Base-by-base conservation (phyloP, 23 red algal genomes). In the Gracilariopsis chorda region DNA sequence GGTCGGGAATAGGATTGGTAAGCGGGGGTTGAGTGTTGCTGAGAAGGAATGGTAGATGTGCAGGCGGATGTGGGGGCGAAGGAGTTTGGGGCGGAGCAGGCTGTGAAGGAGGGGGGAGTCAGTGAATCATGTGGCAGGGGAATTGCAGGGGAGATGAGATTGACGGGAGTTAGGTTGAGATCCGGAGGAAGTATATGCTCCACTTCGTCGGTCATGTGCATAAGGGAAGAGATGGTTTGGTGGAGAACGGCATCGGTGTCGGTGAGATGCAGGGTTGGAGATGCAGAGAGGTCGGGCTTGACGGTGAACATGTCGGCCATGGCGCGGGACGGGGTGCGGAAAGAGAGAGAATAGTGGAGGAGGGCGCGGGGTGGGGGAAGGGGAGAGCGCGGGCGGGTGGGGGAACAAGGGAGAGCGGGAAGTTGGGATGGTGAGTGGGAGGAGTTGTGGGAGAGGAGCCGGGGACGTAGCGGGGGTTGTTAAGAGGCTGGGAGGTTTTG, bases 131-230 rank as follows among this genome's bases (percentile, higher is more conserved):
- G 52, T 4, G 61, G 35, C 4, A 70, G 65, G 24, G 45, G 45
- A 34, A 71, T 39, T 17, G n/a, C 35, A 35, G 48, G 24, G 80
- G 60, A 63, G 34, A 14, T 21, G 47, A 44, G 53, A 11, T 63
- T 49, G 28, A 63, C 44, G 34, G 59, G 12, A 30, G 53, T 30
- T 14, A 83, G 78, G 49, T 83, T 63, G 36, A 52, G 42, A 70
- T 87, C 82, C 34, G 82, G 61, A 9, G 82, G 82, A 5, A 87
- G 48, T 24, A 87, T 57, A 51, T 57, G 37, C 19, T 87, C 82
- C 59, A 87, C 72, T 9, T 87, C 72, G 30, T 87, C 58, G 10
- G 82, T 63, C 56, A 87, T 72, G 62, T 73, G 53, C 43, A 87
- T 87, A 62, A 87, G 61, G 12, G 82, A 87, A 25, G 65, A 45